Conservation (phyloP, 2,329 filamentous ascomycete species). For the Arthrobotrys iridis region DNA sequence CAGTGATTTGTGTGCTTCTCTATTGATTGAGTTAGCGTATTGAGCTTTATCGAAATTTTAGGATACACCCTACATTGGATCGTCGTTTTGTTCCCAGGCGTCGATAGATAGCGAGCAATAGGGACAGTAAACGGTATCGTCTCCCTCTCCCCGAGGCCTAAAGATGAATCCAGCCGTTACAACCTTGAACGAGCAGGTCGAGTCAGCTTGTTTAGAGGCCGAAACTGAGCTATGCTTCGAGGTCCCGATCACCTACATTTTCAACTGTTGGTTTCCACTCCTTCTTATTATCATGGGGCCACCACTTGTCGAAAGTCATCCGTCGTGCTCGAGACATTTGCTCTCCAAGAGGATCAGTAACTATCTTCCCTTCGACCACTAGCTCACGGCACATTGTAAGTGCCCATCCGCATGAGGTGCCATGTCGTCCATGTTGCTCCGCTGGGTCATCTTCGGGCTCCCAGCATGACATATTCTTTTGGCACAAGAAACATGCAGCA, state of each 20-base stretch:
- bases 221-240: not conserved
- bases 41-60: slow-evolving; percentile 40
- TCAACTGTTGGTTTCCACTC: slow-evolving; percentile 90
- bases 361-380: slow-evolving; percentile 71
- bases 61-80: slow-evolving; percentile 75
- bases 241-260: slow-evolving; percentile 70
- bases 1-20: slow-evolving; percentile 25
- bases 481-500: slow-evolving; percentile 86
- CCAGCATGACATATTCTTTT: slow-evolving; percentile 88
- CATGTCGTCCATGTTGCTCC: slow-evolving; percentile 84
- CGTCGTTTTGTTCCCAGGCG: slow-evolving; percentile 92
- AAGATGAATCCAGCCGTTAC: slow-evolving; percentile 55
- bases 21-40: not conserved
- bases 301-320: slow-evolving; percentile 79
- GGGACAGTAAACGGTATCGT: slow-evolving; percentile 85
- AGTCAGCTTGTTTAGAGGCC: not conserved
- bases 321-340: slow-evolving; percentile 79
- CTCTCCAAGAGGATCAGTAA: slow-evolving; percentile 74
- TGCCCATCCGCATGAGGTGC: slow-evolving; percentile 86
- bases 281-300: slow-evolving; percentile 89
- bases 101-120: slow-evolving; percentile 92
- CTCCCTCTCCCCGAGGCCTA: slow-evolving; percentile 36
- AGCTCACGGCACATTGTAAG: slow-evolving; percentile 72
- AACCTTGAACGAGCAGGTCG: slow-evolving; percentile 37
- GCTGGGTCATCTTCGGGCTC: slow-evolving; percentile 85